Evolutionary conservation across 2,329 filamentous ascomycete species (phyloP), one percentile per base, ranked within the genome.

Genomic region (Colletotrichum eremochloae): DNA sequence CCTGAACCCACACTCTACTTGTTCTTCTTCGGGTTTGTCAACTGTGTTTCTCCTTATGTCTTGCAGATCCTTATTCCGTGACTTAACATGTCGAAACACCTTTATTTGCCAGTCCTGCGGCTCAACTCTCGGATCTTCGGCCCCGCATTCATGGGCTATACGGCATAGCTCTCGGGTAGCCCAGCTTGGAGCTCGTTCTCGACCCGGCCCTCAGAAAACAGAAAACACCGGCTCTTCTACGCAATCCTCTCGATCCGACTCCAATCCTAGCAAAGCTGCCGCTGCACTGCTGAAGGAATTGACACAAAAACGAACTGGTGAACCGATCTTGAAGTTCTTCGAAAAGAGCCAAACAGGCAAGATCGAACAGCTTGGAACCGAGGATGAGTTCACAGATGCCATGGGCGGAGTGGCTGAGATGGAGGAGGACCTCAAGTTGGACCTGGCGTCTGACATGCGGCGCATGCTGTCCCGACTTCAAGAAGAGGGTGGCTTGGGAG

Each of bases 341-440:
- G 86, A 89, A 67, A 84, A 88, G 76, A 81, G 82, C 18, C 79
- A 80, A 3, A 74, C 78, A 42, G 83, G 83, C 40, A 75, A 76
- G 9, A 75, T 85, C 15, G 81, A 78, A 20, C 81, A 82, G 74
- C 77, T 88, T 24, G 74, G 75, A 12, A 76, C 80, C 69, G 79
- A 83, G 60, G 79, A 83, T n/a, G 82, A 82, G 9, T 86, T 86
- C 69, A 79, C 76, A 44, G 77, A 81, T 31, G 82, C 83, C 0
- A 66, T 86, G 6, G 77, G 81, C 72, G 76, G 78, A 3, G 75
- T 78, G 31, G 76, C 77, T 29, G 78, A 78, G n/a, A 63, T 75
- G 50, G 76, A 80, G 53, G 67, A 77, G 56, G 75, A 79, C 29
- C 75, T 80, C 29, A 78, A 81, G 60, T 73, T 75, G 44, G 56